A percentile compares a stretch with the other conserved stretches of the same genome.
Evolutionary conservation across 805 yeast genomes (phyloP).

Genomic region (Komagataella pastoris): DNA sequence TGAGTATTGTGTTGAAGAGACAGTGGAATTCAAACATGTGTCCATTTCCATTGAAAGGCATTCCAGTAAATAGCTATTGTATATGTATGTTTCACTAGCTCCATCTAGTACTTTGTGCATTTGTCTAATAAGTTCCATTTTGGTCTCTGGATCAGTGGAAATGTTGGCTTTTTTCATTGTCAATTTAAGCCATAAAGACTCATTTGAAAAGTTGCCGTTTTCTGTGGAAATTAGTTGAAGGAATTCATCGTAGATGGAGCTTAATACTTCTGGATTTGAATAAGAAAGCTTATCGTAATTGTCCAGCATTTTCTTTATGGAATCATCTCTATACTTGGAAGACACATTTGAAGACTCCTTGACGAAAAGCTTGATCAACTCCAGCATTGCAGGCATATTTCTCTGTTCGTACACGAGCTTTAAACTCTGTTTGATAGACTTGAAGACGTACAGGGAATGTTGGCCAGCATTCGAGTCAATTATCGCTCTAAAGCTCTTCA

Average conservation of each 20-base stretch:
- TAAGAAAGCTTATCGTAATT: constrained; percentile 11
- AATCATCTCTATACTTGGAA: constrained; percentile 14
- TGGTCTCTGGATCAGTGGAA: constrained; percentile 14
- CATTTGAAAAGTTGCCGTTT: constrained; percentile 9
- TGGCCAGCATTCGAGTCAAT: constrained; percentile 3
- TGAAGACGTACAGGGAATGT: constrained; percentile 13
- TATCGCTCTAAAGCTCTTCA: constrained; percentile 10
- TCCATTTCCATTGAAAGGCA: constrained; percentile 55
- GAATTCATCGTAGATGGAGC: constrained; percentile 12
- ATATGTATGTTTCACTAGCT: constrained; percentile 28
- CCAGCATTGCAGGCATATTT: constrained; percentile 6
- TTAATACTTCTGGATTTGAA: constrained; percentile 3
- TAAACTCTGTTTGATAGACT: constrained; percentile 18
- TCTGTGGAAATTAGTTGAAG: constrained; percentile 3
- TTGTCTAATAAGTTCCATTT: constrained; percentile 16
- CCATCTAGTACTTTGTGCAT: constrained; percentile 23
- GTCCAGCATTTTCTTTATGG: constrained; percentile 15
- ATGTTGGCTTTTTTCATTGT: constrained; percentile 29
- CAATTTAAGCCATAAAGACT: constrained; percentile 34
- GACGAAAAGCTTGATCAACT: constrained; percentile 9
- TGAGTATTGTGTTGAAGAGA: constrained; percentile 12
- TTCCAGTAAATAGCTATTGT: constrained; percentile 40
- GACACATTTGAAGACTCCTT: constrained; percentile 7
- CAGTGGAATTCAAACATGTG: constrained; percentile 25
- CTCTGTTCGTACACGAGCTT: constrained; percentile 12